Conservation (phyloP, 192 early-diverging fungal genomes). For the Allomyces macrogynus region DNA sequence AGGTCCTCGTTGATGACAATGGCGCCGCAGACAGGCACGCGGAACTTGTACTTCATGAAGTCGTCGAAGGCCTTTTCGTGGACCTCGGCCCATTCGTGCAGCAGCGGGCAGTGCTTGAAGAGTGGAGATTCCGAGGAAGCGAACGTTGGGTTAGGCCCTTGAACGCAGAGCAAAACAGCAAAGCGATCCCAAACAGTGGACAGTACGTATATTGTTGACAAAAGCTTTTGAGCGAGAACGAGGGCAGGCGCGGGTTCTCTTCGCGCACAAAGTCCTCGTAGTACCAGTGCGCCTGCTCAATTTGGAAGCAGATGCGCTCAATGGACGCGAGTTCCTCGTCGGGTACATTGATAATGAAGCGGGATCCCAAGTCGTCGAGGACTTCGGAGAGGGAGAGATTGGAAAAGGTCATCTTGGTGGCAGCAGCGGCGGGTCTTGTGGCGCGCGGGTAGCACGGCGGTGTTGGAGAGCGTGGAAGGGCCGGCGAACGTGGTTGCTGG, state of each 20-base stretch:
- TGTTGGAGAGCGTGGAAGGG: no score
- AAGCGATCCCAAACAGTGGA: no score
- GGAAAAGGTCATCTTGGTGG: constrained; percentile 27
- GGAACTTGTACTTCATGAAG: constrained; percentile 88
- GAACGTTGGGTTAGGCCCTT: no score
- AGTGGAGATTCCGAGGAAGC: constrained; percentile 17
- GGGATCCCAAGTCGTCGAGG: constrained; percentile 62
- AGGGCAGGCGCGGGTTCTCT: constrained; percentile 53
- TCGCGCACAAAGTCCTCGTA: constrained; percentile 94
- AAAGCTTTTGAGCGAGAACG: constrained; percentile 68
- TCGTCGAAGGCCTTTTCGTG: constrained; percentile 74
- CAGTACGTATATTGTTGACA: constrained; percentile 39
- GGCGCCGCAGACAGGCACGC: constrained; percentile 93
- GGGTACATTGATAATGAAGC: constrained; percentile 98
- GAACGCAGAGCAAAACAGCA: constrained; percentile 18
- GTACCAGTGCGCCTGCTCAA: constrained; percentile 98
- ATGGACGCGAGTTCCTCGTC: constrained; percentile 79
- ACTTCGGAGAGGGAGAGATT: constrained; percentile 57
- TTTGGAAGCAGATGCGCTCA: constrained; percentile 94
- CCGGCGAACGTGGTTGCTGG: no score
- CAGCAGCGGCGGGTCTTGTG: no score
- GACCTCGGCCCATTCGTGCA: constrained; percentile 70
- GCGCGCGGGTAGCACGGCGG: no score
- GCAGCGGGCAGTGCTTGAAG: constrained; percentile 75
- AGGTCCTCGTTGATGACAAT: constrained; percentile 69